Evolutionary conservation across 306 rosid genomes (phyloP).

Genomic region (Prunus armeniaca): DNA sequence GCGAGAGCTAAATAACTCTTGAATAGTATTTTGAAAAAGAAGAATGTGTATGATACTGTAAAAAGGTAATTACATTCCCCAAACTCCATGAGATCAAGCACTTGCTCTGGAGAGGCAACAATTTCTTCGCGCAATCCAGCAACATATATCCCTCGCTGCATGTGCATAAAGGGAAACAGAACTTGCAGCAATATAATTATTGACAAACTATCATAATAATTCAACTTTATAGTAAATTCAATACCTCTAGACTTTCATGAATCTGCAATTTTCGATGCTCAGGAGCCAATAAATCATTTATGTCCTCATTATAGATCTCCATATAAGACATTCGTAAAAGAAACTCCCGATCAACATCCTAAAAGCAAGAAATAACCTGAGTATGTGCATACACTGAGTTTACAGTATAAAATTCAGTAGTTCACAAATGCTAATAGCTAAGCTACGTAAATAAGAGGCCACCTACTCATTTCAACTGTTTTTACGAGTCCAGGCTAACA

Average conservation of each 20-base stretch:
- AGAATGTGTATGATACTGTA: background rate
- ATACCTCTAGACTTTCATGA: constrained; percentile 89
- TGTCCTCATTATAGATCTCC: constrained; percentile 96
- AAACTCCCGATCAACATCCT: constrained; percentile 86
- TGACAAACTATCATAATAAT: constrained; percentile 6
- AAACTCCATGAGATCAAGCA: constrained; percentile 72
- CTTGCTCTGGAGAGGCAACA: constrained; percentile 89
- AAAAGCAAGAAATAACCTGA: constrained; percentile 6
- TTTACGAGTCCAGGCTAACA: background rate
- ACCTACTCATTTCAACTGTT: background rate
- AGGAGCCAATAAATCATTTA: constrained; percentile 89
- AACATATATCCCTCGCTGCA: constrained; percentile 89
- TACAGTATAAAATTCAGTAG: background rate
- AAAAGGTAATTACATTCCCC: constrained; percentile 68
- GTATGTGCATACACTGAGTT: background rate
- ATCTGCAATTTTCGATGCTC: constrained; percentile 96
- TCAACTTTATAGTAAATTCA: background rate
- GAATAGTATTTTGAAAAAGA: background rate
- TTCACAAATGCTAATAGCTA: background rate
- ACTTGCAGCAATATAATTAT: constrained; percentile 5
- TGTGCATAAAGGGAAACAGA: constrained; percentile 26
- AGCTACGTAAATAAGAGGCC: background rate
- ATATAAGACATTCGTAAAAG: constrained; percentile 95
- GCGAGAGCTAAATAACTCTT: background rate
- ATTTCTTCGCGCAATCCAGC: constrained; percentile 97